Evolutionary conservation across 345 rosid species (phyloP), one percentile per base, ranked within the genome.

Genomic region (Dipteronia dyeriana): DNA sequence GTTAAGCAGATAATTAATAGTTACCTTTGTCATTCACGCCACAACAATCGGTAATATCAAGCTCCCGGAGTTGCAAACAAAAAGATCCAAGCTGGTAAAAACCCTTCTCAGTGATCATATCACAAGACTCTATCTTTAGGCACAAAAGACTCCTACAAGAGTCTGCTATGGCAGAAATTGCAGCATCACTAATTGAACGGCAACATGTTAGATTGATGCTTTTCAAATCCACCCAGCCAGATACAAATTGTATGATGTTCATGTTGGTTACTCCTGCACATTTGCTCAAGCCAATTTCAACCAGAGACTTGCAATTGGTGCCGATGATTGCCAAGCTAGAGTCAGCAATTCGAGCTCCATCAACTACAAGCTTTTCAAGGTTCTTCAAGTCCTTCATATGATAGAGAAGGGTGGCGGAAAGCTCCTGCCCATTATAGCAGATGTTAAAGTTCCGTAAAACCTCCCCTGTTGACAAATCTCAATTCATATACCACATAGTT

Each of bases 31-130:
- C 98, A 65, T 88, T 92, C 76, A 92, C 81, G 6, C 92, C 86
- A 38, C 65, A 69, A 79, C 98, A 93, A 66, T 95, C 99, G 0
- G 99, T 95, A 72, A 95, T 94, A 85, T 95, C 99, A 71, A 95
- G 87, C 81, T 93, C 98, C 84, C 89, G 83, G 49, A 95, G 94
- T 57, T 64, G 82, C 73, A 69, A 75, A 73, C 93, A 91, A 86
- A 39, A 79, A 4, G 84, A 86, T 74, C 97, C 97, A 14, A 95
- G 87, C 70, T 85, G 85, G 60, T 83, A 82, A 72, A 95, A 90
- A 85, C 97, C 86, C 85, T 85, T 93, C 69, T 93, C 96, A 0
- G 97, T 89, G 83, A 95, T 87, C 91, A 84, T 80, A 86, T 84
- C 83, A 83, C 99, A 95, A 62, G 97, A 87, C 85, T 95, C 99